Base-by-base conservation (phyloP, 164 flowering plant genomes). In the Piper longum region DNA sequence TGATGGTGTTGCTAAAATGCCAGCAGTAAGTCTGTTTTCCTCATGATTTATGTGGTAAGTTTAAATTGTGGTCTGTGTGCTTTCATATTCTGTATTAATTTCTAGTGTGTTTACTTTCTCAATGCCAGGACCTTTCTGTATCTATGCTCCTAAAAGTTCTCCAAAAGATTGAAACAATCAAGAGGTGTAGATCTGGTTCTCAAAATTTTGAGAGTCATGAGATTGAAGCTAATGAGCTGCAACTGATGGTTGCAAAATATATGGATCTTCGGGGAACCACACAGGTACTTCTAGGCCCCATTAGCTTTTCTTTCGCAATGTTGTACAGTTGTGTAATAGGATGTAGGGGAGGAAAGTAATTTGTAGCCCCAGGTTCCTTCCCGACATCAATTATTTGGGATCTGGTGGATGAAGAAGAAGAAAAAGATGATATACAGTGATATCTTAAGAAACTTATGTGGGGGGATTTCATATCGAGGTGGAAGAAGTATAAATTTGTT, bases 121-220 rank as follows among this genome's bases (percentile, higher is more conserved):
- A 13, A 3, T 70, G 70, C 59, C 72, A 93, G 99, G 97, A 90
- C 77, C 77, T 75, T 65, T 79, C 97, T 16, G 61, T 75, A 4
- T 45, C 86, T 3, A 67, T 85, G 82, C 83, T 93, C 1, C 87
- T 78, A 64, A 90, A 87, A 67, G 85, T 93, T 68, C 74, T 93
- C 26, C 84, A 75, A 73, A 84, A 85, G 77, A 82, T 81, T 5
- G 96, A 88, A 44, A 70, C 72, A 18, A 93, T 93, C 45, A 83
- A 72, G 71, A 78, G 70, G 71, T 85, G 97, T 7, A 82, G 99
- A 65, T 84, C 89, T 17, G 96, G 97, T 41, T 54, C 54, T 39
- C 87, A 95, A 26, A 93, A 87, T 74, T 93, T 90, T 71, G 95
- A 84, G 63, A 79, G 95, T 16, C 91, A 84, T 62, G 78, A 82